Evolutionary conservation across 225 moss, liverwort and hornwort genomes (phyloP).

Genomic region (Pseudisothecium myosuroides): DNA sequence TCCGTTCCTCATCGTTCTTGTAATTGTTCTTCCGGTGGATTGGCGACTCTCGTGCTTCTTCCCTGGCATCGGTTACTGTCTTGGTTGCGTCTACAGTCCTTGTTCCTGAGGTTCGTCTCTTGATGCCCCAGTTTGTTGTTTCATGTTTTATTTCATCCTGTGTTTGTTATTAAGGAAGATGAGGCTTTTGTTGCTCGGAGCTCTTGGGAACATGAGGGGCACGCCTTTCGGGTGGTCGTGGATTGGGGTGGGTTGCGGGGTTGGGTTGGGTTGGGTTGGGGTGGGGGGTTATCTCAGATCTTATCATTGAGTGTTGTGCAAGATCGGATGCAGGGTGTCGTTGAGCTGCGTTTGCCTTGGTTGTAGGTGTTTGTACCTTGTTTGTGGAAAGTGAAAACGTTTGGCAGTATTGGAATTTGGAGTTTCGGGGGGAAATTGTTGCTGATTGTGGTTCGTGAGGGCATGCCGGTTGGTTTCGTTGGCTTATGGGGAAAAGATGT

Average conservation of each 20-base stretch:
- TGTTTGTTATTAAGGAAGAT: neutral
- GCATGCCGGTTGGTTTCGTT: neutral
- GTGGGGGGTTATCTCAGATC: neutral
- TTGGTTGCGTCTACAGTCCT: neutral
- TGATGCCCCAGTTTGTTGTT: neutral
- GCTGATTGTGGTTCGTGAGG: neutral
- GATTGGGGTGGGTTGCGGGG: neutral
- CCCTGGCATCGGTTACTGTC: neutral
- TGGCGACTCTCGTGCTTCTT: neutral
- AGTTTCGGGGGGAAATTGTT: neutral
- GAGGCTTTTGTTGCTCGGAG: neutral
- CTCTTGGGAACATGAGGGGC: neutral
- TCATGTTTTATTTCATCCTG: neutral
- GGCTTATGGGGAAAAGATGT: neutral
- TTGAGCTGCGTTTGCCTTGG: neutral
- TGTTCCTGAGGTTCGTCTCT: neutral
- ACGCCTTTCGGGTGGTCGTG: neutral
- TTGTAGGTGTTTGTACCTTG: neutral
- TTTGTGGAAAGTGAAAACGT: neutral
- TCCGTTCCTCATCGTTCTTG: neutral
- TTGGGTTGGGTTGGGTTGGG: no score
- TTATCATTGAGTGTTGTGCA: neutral
- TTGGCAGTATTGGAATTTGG: neutral
- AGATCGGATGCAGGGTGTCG: neutral
- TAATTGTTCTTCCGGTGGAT: neutral